These are phyloP conservation scores for Nemania sp. DNA, from an alignment of 2,329 filamentous ascomycete genomes.

Conservation along the genomic window DNA sequence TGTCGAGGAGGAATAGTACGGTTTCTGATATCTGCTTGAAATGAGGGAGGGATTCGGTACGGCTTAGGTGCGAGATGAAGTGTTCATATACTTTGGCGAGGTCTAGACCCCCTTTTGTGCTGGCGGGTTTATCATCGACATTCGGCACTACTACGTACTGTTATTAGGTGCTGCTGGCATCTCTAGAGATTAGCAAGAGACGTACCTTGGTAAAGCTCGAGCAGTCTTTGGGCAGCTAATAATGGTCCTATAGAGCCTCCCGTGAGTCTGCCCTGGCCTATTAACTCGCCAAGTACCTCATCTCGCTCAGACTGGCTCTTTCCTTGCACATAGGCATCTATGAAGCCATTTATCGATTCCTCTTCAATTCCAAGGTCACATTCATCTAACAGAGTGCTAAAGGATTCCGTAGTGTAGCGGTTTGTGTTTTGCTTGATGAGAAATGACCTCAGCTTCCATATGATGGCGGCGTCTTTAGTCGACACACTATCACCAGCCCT, in stretches of 20 bases:
- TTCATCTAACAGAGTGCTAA: constrained; percentile 43
- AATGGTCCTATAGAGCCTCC: constrained; percentile 43
- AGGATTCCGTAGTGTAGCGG: constrained; percentile 38
- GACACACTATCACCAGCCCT: constrained; percentile 40
- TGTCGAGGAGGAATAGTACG: constrained; percentile 61
- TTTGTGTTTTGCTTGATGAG: constrained; percentile 44
- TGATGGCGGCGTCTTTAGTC: constrained; percentile 37
- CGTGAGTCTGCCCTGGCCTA: constrained; percentile 39
- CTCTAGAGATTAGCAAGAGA: constrained; percentile 8
- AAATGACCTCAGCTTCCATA: constrained; percentile 50
- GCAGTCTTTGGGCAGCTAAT: constrained; percentile 44
- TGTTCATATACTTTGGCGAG: constrained; percentile 44
- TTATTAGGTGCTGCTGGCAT: constrained; percentile 34
- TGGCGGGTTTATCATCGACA: constrained; percentile 10
- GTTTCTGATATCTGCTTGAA: constrained; percentile 47
- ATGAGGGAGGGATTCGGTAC: constrained; percentile 44
- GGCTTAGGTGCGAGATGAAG: constrained; percentile 43
- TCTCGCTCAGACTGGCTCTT: constrained; percentile 37
- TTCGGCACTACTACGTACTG: constrained; percentile 33
- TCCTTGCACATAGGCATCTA: constrained; percentile 46
- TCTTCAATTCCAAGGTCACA: constrained; percentile 38
- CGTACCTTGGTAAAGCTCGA: constrained; percentile 44
- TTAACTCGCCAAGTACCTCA: constrained; percentile 42
- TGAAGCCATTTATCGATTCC: constrained; percentile 44
- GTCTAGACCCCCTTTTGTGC: constrained; percentile 40